A percentile compares a stretch with the other conserved stretches of the same genome.
phyloP scores from a whole-genome alignment of 78 protist genomes.

The Dictyostelium citrinum region DNA sequence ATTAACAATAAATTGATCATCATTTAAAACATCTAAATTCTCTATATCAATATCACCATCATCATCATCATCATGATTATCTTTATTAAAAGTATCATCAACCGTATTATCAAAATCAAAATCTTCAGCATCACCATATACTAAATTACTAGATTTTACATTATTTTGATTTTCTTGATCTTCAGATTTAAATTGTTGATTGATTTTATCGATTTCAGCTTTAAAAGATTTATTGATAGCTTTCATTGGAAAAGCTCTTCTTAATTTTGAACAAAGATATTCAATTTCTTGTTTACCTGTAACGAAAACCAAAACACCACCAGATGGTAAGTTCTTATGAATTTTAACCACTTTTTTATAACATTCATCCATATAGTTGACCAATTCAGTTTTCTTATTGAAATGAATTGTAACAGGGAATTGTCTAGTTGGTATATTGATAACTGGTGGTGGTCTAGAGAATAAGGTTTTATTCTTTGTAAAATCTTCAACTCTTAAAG shows the following conservation, averaged over 20 bases:
- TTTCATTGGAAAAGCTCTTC: slow-evolving; percentile 51
- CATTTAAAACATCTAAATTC: not conserved
- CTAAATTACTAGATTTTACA: not conserved
- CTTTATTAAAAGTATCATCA: slow-evolving; percentile 41
- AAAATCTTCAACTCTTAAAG: slow-evolving; percentile 95
- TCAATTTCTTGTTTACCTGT: slow-evolving; percentile 96
- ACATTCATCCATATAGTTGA: slow-evolving; percentile 85
- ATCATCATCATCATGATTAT: not conserved
- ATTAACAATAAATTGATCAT: not conserved
- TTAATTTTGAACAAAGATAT: slow-evolving; percentile 49
- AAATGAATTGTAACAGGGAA: slow-evolving; percentile 95
- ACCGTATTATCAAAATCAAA: slow-evolving; percentile 22
- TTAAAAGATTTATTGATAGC: slow-evolving; percentile 24
- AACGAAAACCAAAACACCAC: slow-evolving; percentile 97
- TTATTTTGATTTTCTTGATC: not conserved
- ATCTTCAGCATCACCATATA: slow-evolving; percentile 59
- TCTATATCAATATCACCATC: not conserved
- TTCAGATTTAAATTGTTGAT: not conserved
- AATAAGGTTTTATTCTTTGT: slow-evolving; percentile 85
- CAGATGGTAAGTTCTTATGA: slow-evolving; percentile 93
- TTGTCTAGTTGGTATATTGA: slow-evolving; percentile 91
- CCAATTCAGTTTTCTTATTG: slow-evolving; percentile 81
- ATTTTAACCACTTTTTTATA: slow-evolving; percentile 87
- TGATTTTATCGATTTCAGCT: slow-evolving; percentile 12
- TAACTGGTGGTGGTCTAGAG: slow-evolving; percentile 80